Base-by-base conservation (phyloP, 1,284 basidiomycete genomes). In the Schizophyllum commune region DNA sequence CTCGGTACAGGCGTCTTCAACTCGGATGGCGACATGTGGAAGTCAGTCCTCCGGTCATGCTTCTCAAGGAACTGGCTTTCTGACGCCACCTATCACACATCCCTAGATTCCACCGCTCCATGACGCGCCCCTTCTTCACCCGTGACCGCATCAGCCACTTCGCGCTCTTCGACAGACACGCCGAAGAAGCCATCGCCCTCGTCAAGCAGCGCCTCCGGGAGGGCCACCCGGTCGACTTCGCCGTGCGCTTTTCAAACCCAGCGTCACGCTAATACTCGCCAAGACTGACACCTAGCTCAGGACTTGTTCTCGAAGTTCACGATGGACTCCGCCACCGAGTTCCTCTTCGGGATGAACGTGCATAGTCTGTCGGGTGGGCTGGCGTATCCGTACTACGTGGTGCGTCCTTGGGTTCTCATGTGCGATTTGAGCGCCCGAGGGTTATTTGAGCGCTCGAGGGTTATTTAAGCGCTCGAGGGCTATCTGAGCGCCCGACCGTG, bases 1-100 rank as follows among this genome's bases (percentile, higher is more conserved):
- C 66, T 79, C 52, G 78, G 78, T 1, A 72, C 72, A 5, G 78
- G 78, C 0, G 76, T 81, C 15, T 81, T 82, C 65, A 81, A 80
- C 61, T 75, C 75, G n/a, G 78, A 79, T 59, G 78, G 70, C 19
- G 72, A 76, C 1, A 74, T 75, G 70, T 76, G 75, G 75, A 76
- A 74, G 70, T 76, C 39, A 47, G 39, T 8, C 5, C 2, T 27
- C 5, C 55, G 51, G 65, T 47, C 21, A 22, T 52, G 32, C 17
- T 53, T n/a, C n/a, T 9, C 27, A 3, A 3, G 27, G 27, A 27
- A 27, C n/a, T n/a, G n/a, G 27, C 27, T 27, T 5, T 27, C 27
- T 27, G 27, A 27, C 27, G 27, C 27, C 39, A 47, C 39, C 9
- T 47, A 2, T 47, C 39, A 4, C 39, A 11, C 13, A 39, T 7